These are phyloP conservation scores for Talaromyces liani DNA, from an alignment of 495 filamentous ascomycete species.

Conservation along the genomic window DNA sequence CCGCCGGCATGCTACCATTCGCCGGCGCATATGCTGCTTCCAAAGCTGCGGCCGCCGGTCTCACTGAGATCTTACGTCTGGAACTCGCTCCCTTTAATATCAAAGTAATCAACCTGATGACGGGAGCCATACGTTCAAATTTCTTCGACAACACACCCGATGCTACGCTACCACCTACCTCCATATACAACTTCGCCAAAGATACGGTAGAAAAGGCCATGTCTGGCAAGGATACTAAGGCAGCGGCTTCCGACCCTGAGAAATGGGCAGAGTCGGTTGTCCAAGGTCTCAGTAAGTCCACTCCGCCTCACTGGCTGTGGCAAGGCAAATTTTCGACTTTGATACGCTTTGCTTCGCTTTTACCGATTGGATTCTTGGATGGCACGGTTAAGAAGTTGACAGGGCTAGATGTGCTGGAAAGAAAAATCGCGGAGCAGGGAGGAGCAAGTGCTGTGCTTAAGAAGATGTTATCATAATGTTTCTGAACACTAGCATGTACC, in stretches of 20 bases:
- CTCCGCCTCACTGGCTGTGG: constrained; percentile 23
- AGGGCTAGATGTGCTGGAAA: constrained; percentile 23
- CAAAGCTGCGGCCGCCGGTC: constrained; percentile 18
- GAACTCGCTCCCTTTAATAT: constrained; percentile 27
- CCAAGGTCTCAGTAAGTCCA: constrained; percentile 18
- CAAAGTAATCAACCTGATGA: constrained; percentile 18
- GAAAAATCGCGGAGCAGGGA: background rate
- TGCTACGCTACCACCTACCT: constrained; percentile 11
- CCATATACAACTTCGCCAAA: constrained; percentile 19
- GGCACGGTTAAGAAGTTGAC: constrained; percentile 20
- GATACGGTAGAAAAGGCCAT: background rate
- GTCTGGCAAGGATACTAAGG: constrained; percentile 8
- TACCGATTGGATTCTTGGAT: constrained; percentile 24
- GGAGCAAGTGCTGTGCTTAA: background rate
- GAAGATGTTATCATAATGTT: background rate
- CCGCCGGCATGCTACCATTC: constrained; percentile 14
- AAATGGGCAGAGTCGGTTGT: constrained; percentile 22
- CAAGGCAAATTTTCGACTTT: constrained; percentile 19
- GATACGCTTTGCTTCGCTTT: constrained; percentile 14
- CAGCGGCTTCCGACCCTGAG: constrained; percentile 15
- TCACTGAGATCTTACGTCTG: constrained; percentile 23
- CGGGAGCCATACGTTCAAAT: constrained; percentile 16
- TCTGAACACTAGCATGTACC: background rate
- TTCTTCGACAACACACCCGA: constrained; percentile 13
- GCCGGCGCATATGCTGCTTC: constrained; percentile 19